Conservation (phyloP, 1,284 basidiomycete species). For the Fistulina hepatica region DNA sequence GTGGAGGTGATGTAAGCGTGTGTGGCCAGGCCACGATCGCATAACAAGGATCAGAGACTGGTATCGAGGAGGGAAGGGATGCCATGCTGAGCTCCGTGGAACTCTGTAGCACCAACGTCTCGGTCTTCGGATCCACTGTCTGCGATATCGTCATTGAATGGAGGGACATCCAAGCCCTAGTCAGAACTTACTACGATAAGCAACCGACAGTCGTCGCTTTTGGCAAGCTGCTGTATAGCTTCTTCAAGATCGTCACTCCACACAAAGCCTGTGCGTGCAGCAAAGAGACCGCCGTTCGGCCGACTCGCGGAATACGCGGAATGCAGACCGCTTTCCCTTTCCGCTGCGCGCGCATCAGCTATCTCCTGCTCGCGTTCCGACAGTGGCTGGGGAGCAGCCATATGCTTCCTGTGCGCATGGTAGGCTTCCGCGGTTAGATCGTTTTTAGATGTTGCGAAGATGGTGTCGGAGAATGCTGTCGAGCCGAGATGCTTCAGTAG, state of each 20-base stretch:
- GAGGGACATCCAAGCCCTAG: not conserved
- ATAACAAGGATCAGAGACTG: conserved; percentile 49
- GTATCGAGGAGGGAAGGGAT: conserved; percentile 37
- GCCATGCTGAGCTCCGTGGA: conserved; percentile 29
- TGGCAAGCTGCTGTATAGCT: conserved; percentile 47
- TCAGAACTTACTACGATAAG: conserved; percentile 50
- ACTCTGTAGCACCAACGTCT: conserved; percentile 41
- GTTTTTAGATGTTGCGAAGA: conserved; percentile 72
- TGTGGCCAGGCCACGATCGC: conserved; percentile 69
- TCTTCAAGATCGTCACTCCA: conserved; percentile 57
- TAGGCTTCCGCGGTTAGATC: conserved; percentile 62
- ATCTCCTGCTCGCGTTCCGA: conserved; percentile 75
- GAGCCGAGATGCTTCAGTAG: conserved; percentile 72
- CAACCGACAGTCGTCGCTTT: conserved; percentile 38
- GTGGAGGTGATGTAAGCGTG: conserved; percentile 26
- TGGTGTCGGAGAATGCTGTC: conserved; percentile 60
- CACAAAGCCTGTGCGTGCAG: conserved; percentile 40
- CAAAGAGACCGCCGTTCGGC: not conserved
- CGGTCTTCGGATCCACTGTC: conserved; percentile 51
- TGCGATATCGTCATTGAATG: conserved; percentile 21
- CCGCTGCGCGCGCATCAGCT: conserved; percentile 63
- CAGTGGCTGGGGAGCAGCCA: conserved; percentile 68
- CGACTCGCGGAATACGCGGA: conserved; percentile 44
- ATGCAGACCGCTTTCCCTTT: conserved; percentile 36
- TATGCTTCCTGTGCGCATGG: conserved; percentile 61